Evolutionary conservation across 1,284 basidiomycete species (phyloP).

Genomic region (Golubevia sp.): DNA sequence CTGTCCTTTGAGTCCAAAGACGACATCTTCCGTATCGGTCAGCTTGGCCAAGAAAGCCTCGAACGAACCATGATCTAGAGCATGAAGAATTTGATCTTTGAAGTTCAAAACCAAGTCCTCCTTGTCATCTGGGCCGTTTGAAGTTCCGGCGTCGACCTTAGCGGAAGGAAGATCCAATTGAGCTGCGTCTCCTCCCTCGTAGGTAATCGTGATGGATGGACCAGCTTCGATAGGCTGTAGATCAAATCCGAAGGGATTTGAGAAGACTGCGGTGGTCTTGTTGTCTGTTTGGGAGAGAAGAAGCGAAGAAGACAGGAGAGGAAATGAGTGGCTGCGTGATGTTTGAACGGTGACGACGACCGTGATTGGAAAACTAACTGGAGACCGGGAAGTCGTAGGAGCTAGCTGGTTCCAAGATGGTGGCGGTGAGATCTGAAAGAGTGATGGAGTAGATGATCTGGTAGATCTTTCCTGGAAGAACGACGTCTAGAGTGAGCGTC

Average conservation of each 20-base stretch:
- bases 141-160: constrained; percentile 70
- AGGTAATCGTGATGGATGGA: constrained; percentile 68
- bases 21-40: constrained; percentile 66
- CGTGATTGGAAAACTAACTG: no score
- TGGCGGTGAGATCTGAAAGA: constrained; percentile 70
- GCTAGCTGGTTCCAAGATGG: constrained; percentile 67
- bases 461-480: constrained; percentile 71
- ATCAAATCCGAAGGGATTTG: constrained; percentile 78
- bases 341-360: no score
- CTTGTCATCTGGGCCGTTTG: constrained; percentile 70
- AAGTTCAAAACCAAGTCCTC: constrained; percentile 68
- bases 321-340: no score
- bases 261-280: constrained; percentile 71
- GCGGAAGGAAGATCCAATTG: constrained; percentile 69
- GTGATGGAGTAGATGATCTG: constrained; percentile 74
- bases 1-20: constrained; percentile 68
- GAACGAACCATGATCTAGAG: constrained; percentile 69
- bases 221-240: constrained; percentile 70
- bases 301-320: no score
- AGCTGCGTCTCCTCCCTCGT: constrained; percentile 68
- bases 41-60: constrained; percentile 69
- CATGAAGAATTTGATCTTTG: constrained; percentile 68
- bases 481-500: constrained; percentile 70
- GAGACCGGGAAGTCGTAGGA: constrained; percentile 70
- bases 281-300: no score